phyloP scores from a whole-genome alignment of 768 basidiomycete genomes.

The Gloeostereum incarnatum region DNA sequence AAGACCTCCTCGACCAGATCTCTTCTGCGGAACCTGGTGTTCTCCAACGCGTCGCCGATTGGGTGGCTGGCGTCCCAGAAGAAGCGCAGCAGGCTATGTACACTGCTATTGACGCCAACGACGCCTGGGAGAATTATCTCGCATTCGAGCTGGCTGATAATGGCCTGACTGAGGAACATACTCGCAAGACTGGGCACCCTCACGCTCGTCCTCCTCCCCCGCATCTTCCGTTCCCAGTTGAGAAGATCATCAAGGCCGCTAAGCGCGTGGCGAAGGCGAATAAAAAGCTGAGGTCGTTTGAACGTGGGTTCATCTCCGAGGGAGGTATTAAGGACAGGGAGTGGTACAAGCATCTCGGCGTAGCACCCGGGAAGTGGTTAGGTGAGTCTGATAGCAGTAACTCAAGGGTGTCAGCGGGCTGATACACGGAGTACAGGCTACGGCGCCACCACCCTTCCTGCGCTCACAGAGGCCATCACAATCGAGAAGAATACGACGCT shows the following conservation, averaged over 20 bases:
- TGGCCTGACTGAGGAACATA: conserved; percentile 3
- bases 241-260: conserved; percentile 44
- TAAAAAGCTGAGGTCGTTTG: conserved; percentile 60
- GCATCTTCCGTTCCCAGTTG: conserved; percentile 21
- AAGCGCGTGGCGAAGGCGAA: conserved; percentile 53
- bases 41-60: conserved; percentile 17
- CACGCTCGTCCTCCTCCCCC: conserved; percentile 8
- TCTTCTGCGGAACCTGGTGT: conserved; percentile 15
- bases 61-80: conserved; percentile 29
- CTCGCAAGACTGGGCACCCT: conserved; percentile 4
- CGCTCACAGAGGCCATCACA: conserved; percentile 66
- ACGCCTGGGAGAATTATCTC: background rate
- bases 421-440: conserved; percentile 50
- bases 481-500: conserved; percentile 56
- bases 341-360: conserved; percentile 84
- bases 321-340: conserved; percentile 72
- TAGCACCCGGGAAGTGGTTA: conserved; percentile 81
- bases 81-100: conserved; percentile 16
- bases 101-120: conserved; percentile 7
- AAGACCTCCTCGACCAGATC: conserved; percentile 31
- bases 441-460: conserved; percentile 80
- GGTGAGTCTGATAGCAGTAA: no score
- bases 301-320: conserved; percentile 73
- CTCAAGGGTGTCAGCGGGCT: no score
- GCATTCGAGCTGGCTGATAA: background rate